Conservation (phyloP, 192 early-diverging fungal genomes). For the Coemansia sp. region DNA sequence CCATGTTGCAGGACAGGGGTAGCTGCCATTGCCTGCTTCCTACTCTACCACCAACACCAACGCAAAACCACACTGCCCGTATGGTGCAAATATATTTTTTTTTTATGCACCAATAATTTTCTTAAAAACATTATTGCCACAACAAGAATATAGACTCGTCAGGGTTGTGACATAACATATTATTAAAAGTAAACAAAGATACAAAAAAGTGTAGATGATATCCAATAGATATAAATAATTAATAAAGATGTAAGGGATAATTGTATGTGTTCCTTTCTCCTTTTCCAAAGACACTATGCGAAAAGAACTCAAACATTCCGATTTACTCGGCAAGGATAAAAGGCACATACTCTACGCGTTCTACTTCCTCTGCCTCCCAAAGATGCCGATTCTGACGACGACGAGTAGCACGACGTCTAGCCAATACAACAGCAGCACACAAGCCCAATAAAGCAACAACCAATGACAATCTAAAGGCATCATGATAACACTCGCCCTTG, state of each 20-base stretch:
- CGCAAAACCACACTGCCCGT: too few relatives aligned
- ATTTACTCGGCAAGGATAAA: constrained; percentile 45
- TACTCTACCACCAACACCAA: too few relatives aligned
- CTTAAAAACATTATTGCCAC: neutral
- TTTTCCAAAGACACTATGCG: neutral
- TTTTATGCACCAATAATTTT: too few relatives aligned
- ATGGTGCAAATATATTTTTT: too few relatives aligned
- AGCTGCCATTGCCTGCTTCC: too few relatives aligned
- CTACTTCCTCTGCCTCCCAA: constrained; percentile 52
- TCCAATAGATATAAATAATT: neutral
- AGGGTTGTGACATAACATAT: too few relatives aligned
- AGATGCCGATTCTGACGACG: constrained; percentile 41
- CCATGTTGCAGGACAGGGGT: too few relatives aligned
- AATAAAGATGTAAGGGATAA: neutral
- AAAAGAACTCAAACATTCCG: neutral
- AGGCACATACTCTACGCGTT: constrained; percentile 39
- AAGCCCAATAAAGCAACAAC: constrained; percentile 20
- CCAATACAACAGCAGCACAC: constrained; percentile 24
- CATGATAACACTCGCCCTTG: constrained; percentile 40
- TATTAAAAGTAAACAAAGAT: neutral
- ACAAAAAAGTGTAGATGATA: neutral
- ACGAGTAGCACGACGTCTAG: constrained; percentile 27
- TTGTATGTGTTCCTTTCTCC: neutral
- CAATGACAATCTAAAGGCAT: constrained; percentile 39
- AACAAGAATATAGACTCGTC: too few relatives aligned